Evolutionary conservation across 768 basidiomycete species (phyloP).

Genomic region (Strobilomyces echinocephalus): DNA sequence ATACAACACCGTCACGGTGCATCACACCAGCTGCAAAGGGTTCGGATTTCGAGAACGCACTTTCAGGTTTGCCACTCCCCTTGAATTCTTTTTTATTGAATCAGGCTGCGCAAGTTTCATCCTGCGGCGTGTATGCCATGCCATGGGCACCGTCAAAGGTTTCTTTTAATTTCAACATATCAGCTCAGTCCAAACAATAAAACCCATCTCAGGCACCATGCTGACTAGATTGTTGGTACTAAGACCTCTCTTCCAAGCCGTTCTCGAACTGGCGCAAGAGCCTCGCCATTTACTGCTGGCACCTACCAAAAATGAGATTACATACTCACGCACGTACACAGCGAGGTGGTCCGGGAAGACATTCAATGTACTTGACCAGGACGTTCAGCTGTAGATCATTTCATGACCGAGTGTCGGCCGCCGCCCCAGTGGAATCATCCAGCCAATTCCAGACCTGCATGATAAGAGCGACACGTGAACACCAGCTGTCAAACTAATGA

Average conservation of each 20-base stretch:
- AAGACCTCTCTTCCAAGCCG: slow-evolving; percentile 11
- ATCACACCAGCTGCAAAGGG: slow-evolving; percentile 17
- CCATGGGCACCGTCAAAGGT: background rate
- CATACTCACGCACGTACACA: slow-evolving; percentile 17
- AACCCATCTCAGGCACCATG: slow-evolving; percentile 11
- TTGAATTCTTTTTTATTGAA: slow-evolving; percentile 6
- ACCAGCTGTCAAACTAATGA: slow-evolving; percentile 18
- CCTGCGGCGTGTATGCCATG: slow-evolving; percentile 10
- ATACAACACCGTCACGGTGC: slow-evolving; percentile 23
- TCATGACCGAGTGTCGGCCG: slow-evolving; percentile 35
- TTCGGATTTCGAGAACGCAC: slow-evolving; percentile 22
- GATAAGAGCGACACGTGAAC: slow-evolving; percentile 16
- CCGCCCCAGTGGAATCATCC: slow-evolving; percentile 27
- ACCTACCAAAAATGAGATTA: slow-evolving; percentile 20
- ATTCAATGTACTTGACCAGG: slow-evolving; percentile 13
- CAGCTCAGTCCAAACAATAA: slow-evolving; percentile 7
- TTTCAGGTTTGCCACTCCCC: slow-evolving; percentile 23
- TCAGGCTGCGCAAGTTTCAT: slow-evolving; percentile 12
- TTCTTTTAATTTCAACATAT: slow-evolving; percentile 13
- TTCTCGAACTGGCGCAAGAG: slow-evolving; percentile 7
- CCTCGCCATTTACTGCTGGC: slow-evolving; percentile 25
- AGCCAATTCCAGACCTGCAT: slow-evolving; percentile 34
- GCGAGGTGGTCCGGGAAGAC: slow-evolving; percentile 19
- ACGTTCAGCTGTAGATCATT: slow-evolving; percentile 26
- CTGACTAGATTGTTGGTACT: slow-evolving; percentile 6